Evolutionary conservation across 2,329 filamentous ascomycete species (phyloP).

Genomic region (Waltergamsia citrina): DNA sequence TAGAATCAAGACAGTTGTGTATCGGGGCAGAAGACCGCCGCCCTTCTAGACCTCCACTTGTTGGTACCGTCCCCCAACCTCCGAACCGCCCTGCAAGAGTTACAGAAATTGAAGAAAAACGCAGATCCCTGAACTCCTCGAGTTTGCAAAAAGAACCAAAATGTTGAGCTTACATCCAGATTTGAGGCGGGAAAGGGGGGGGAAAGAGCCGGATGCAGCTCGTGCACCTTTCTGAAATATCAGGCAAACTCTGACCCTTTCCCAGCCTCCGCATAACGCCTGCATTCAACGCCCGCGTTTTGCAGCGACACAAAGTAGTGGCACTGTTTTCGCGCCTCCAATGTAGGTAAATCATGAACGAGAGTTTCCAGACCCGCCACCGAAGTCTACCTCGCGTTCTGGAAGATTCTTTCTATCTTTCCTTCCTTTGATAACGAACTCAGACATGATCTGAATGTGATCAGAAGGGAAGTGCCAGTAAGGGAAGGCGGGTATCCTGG

Average conservation of each 20-base stretch:
- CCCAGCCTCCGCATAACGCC: no score
- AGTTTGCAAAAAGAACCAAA: conserved; percentile 18
- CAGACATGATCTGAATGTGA: conserved; percentile 80
- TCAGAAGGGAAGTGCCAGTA: conserved; percentile 93
- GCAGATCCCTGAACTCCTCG: not conserved
- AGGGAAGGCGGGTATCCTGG: conserved; percentile 81
- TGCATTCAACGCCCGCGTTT: not conserved
- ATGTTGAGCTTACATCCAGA: conserved; percentile 29
- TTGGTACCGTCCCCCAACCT: not conserved
- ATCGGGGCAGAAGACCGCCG: no score
- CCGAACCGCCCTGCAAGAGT: not conserved
- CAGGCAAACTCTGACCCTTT: no score
- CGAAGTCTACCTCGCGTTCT: conserved; percentile 57
- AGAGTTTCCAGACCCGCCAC: conserved; percentile 20
- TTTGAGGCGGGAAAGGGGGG: no score
- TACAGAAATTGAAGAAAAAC: not conserved
- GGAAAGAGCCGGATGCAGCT: no score
- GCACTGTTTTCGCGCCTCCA: no score
- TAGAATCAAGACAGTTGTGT: not conserved
- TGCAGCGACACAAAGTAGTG: not conserved
- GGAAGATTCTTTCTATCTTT: conserved; percentile 67
- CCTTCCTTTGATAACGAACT: conserved; percentile 80
- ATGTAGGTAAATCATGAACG: conserved; percentile 10
- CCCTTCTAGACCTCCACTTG: not conserved
- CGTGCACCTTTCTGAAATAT: no score